Percentiles rank a stretch among this genome's conserved stretches.
These are phyloP conservation scores for Diplotaxis tenuifolia DNA, from an alignment of 345 rosid species.

Conservation along the genomic window DNA sequence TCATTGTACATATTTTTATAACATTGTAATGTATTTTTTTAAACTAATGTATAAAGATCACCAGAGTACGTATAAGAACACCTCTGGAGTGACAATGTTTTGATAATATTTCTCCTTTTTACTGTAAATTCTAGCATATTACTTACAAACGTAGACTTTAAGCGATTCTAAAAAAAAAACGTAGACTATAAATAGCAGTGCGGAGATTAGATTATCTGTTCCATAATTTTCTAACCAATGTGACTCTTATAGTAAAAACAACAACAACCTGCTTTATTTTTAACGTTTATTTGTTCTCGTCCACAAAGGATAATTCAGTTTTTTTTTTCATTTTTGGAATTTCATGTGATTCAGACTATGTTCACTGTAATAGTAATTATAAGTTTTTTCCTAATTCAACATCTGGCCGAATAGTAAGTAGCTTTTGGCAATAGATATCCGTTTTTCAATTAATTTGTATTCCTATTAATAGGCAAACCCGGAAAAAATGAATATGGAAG, in stretches of 20 bases:
- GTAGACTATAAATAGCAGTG: conserved; percentile 24
- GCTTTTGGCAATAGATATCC: conserved; percentile 27
- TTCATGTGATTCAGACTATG: conserved; percentile 8
- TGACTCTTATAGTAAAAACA: conserved; percentile 24
- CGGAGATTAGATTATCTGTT: conserved; percentile 20
- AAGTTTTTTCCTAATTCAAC: conserved; percentile 3
- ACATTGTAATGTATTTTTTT: neutral
- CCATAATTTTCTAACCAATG: conserved; percentile 34
- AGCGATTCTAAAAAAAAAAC: too few species aligned
- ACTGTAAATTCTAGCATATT: neutral
- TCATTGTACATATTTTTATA: neutral
- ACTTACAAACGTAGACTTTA: conserved; percentile 11
- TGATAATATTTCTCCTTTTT: neutral
- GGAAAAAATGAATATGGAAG: conserved; percentile 17
- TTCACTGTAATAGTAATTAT: conserved; percentile 19
- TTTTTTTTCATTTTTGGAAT: neutral
- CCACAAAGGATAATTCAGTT: conserved; percentile 12
- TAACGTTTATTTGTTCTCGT: neutral
- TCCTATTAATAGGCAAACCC: conserved; percentile 31
- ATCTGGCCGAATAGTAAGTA: conserved; percentile 32
- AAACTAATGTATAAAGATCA: too few species aligned
- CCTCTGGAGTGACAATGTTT: neutral
- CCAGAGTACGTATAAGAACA: neutral
- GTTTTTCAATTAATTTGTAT: neutral
- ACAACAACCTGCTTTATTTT: conserved; percentile 17